These are phyloP conservation scores for Clonostachys chloroleuca DNA, from an alignment of 2,329 filamentous ascomycete species.

Conservation along the genomic window DNA sequence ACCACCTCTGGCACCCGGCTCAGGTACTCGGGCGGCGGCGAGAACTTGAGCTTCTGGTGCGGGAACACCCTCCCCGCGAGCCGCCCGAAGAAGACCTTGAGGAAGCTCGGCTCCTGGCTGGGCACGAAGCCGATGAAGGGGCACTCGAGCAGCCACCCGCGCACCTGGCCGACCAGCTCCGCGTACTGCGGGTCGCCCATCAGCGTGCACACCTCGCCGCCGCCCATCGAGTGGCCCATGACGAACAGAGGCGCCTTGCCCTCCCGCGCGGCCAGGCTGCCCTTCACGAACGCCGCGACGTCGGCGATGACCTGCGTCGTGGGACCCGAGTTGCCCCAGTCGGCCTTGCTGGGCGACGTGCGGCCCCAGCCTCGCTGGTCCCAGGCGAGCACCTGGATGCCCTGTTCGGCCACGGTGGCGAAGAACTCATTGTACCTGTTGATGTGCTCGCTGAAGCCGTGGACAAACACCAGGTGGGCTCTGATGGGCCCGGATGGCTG, in stretches of 20 bases:
- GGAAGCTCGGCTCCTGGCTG: constrained; percentile 53
- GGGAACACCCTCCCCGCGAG: constrained; percentile 67
- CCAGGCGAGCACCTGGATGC: constrained; percentile 72
- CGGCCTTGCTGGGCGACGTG: constrained; percentile 54
- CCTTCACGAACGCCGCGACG: constrained; percentile 69
- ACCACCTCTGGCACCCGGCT: constrained; percentile 63
- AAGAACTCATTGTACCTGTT: constrained; percentile 76
- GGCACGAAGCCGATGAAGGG: constrained; percentile 74
- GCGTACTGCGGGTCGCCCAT: constrained; percentile 44
- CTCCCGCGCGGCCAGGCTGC: constrained; percentile 39
- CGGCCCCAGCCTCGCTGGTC: constrained; percentile 91
- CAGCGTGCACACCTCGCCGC: constrained; percentile 67
- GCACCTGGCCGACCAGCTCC: constrained; percentile 54
- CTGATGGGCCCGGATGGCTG: constrained; percentile 52
- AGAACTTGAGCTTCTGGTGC: constrained; percentile 59
- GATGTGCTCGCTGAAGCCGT: constrained; percentile 87
- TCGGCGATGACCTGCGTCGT: constrained; percentile 72
- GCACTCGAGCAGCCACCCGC: constrained; percentile 72
- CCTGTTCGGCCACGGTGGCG: constrained; percentile 60
- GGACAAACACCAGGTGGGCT: constrained; percentile 77
- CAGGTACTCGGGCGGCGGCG: constrained; percentile 59
- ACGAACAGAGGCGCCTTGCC: constrained; percentile 66
- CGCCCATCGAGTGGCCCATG: constrained; percentile 90
- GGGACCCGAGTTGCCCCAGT: constrained; percentile 70
- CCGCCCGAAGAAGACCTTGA: constrained; percentile 63